These are phyloP conservation scores for Spirogloea muscicola DNA, from an alignment of 139 green algal species.

Conservation along the genomic window DNA sequence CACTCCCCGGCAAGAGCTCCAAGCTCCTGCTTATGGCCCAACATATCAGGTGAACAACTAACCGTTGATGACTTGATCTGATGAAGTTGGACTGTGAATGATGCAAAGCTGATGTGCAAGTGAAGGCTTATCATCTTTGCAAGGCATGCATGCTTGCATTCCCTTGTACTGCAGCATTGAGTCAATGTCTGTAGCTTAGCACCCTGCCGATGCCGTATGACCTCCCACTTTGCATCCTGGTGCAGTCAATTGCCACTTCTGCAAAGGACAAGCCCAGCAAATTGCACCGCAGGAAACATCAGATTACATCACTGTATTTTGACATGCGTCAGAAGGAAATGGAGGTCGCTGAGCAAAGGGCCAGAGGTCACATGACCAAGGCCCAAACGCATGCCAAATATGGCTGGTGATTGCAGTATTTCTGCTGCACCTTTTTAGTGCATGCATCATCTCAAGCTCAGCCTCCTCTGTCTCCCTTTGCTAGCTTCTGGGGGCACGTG, in stretches of 20 bases:
- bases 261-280: slow-evolving; percentile 40
- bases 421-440: too few species aligned
- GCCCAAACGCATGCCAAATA: slow-evolving; percentile 52
- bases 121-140: not conserved
- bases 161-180: not conserved
- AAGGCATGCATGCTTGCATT: not conserved
- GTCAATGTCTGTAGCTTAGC: not conserved
- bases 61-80: not conserved
- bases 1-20: slow-evolving; percentile 7
- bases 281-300: slow-evolving; percentile 47
- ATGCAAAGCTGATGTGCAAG: not conserved
- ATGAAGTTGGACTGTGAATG: not conserved
- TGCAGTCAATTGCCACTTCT: slow-evolving; percentile 15
- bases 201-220: not conserved
- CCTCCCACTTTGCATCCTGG: not conserved
- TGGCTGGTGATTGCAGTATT: too few species aligned
- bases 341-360: slow-evolving; percentile 30
- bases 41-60: slow-evolving; percentile 1
- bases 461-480: too few species aligned
- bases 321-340: slow-evolving; percentile 48
- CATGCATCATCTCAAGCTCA: too few species aligned
- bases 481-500: too few species aligned
- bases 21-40: slow-evolving; percentile 27
- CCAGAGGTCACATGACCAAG: slow-evolving; percentile 46
- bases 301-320: slow-evolving; percentile 50